These are phyloP conservation scores for Chenopodium suecicum DNA, from an alignment of 148 eudicot genomes.

Conservation along the genomic window DNA sequence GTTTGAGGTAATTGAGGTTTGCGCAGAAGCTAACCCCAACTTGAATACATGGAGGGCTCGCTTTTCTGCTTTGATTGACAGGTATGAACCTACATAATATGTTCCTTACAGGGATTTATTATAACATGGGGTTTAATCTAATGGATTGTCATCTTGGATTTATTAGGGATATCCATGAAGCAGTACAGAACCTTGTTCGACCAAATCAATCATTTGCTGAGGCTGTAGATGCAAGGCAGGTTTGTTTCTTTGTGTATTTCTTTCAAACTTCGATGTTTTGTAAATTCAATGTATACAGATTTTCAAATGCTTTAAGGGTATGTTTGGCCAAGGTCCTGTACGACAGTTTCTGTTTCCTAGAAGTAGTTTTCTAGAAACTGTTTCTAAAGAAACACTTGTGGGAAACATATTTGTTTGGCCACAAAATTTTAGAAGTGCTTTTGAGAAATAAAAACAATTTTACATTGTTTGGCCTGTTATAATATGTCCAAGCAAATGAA, in stretches of 20 bases:
- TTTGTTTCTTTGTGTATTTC: slow-evolving; percentile 29
- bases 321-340: too few relatives aligned
- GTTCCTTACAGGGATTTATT: background rate
- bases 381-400: too few relatives aligned
- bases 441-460: too few relatives aligned
- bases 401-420: too few relatives aligned
- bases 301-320: background rate
- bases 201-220: slow-evolving; percentile 78
- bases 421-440: too few relatives aligned
- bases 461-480: too few relatives aligned
- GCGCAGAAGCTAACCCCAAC: slow-evolving; percentile 62
- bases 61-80: slow-evolving; percentile 83
- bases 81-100: slow-evolving; percentile 30
- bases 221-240: slow-evolving; percentile 97
- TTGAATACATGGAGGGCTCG: slow-evolving; percentile 88
- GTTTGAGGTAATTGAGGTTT: slow-evolving; percentile 85
- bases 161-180: slow-evolving; percentile 70
- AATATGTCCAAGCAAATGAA: too few relatives aligned
- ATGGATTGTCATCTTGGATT: slow-evolving; percentile 20
- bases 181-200: slow-evolving; percentile 68
- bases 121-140: background rate
- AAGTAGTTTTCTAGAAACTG: too few relatives aligned
- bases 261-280: background rate
- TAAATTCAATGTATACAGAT: background rate
- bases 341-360: too few relatives aligned